Conservation (phyloP, 1,284 basidiomycete genomes). For the Schizophyllum amplum region DNA sequence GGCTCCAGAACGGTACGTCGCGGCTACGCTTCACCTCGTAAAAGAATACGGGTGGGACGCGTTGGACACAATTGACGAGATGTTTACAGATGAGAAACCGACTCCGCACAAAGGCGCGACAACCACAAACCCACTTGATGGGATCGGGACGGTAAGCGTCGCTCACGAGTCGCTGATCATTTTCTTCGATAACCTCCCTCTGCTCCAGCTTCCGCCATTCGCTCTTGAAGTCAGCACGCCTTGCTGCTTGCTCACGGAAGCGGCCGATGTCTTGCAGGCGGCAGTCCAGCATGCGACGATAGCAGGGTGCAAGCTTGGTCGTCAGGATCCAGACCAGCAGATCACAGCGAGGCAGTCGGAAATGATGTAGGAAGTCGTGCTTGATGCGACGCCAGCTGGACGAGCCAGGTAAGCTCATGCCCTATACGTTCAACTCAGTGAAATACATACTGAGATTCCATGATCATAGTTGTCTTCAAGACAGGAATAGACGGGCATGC, state of each 20-base stretch:
- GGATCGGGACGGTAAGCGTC: conserved; percentile 18
- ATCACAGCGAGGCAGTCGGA: conserved; percentile 22
- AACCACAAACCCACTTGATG: conserved; percentile 21
- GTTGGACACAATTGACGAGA: conserved; percentile 19
- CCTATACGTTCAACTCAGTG: no score
- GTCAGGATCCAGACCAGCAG: conserved; percentile 23
- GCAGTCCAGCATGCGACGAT: conserved; percentile 20
- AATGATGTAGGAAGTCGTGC: conserved; percentile 24
- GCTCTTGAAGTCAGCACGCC: conserved; percentile 25
- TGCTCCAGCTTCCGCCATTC: conserved; percentile 17
- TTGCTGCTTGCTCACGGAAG: conserved; percentile 18
- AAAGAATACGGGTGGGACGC: conserved; percentile 22
- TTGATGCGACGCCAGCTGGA: conserved; percentile 24
- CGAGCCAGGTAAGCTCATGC: no score
- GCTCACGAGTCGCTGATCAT: conserved; percentile 13
- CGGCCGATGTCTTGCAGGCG: conserved; percentile 18
- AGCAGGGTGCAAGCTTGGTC: conserved; percentile 22
- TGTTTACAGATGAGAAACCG: conserved; percentile 29
- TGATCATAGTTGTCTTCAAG: conserved; percentile 14
- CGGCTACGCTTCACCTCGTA: conserved; percentile 17
- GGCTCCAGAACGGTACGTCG: conserved; percentile 21
- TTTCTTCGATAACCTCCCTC: conserved; percentile 10
- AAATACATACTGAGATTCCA: conserved; percentile 9
- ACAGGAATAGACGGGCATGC: conserved; percentile 13
- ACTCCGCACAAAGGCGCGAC: conserved; percentile 19